Base-by-base conservation (phyloP, 495 filamentous ascomycete genomes). In the Lophium mytilinum region DNA sequence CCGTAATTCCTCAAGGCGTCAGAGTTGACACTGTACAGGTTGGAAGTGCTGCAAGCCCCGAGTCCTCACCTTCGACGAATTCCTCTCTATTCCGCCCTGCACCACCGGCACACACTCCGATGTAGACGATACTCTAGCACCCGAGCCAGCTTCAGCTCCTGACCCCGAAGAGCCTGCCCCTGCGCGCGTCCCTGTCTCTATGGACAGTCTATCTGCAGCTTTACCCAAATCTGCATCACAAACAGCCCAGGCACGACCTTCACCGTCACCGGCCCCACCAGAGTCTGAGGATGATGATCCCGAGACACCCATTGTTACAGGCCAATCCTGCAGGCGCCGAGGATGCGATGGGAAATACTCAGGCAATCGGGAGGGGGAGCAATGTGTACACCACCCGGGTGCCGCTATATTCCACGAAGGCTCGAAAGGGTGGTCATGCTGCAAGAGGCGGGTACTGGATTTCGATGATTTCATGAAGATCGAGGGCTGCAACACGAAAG, bases 41-140 rank as follows among this genome's bases (percentile, higher is more conserved):
- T 99, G 93, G 93, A 96, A 95, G 77, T 99, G 93, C 76, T 99
- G 93, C 80, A 99, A 96, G 76, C 87, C 91, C 55, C 87, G 94
- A 71, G 90, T 97, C 61, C 80, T 99, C 62, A 96, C 92, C 50
- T 99, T 99, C 67, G 94, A 99, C 73, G 93, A 99, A 75, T 99
- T 99, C 77, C 88, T 97, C 66, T 71, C 79, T 48, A 97, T 99
- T 62, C 80, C 89, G 33, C 91, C 94, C 19, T 99, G 93, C 78
- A 96, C 94, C 18, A 88, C 84, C 15, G 93, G 93, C 65, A 93
- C 85, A 61, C 93, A 99, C 75, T 92, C 88, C 52, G 89, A 86
- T 4, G 84, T 92, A 56, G 90, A 88, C 57, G 85, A 88, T 52
- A 86, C 82, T 9, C 85, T 83, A 18, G 71, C 72, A 6, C 69